phyloP scores from a whole-genome alignment of 345 rosid genomes.

The Erodium maritimum region DNA sequence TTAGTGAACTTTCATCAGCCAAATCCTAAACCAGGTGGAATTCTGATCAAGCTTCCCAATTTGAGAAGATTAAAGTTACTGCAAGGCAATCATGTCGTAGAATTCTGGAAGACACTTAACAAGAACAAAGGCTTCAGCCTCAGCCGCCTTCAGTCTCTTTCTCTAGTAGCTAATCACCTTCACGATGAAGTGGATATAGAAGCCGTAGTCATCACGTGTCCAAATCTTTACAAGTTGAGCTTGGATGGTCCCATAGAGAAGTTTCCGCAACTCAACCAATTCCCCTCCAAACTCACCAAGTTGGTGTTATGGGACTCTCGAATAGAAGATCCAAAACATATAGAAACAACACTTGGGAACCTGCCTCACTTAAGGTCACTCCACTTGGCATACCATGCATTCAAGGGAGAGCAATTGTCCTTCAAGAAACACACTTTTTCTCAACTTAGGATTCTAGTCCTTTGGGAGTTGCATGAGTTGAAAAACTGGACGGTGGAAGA shows the following conservation, averaged over 20 bases:
- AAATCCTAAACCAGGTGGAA: neutral
- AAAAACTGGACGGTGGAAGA: constrained; percentile 23
- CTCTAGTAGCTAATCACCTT: too few relatives aligned
- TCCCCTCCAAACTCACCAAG: constrained; percentile 23
- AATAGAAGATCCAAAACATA: constrained; percentile 25
- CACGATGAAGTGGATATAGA: neutral
- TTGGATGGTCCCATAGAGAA: constrained; percentile 7
- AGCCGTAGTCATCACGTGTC: neutral
- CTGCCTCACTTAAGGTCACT: constrained; percentile 22
- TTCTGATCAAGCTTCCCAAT: constrained; percentile 5
- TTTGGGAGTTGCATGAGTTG: constrained; percentile 6
- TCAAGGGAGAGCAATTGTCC: constrained; percentile 19
- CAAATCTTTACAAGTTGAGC: constrained; percentile 1
- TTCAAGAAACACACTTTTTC: constrained; percentile 19
- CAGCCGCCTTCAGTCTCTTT: neutral
- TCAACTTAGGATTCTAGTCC: constrained; percentile 15
- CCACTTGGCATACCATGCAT: constrained; percentile 10
- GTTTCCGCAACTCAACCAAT: constrained; percentile 16
- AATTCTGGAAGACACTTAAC: neutral
- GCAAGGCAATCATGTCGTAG: fast-evolving
- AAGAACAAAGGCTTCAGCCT: constrained; percentile 2
- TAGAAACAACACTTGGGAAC: constrained; percentile 26
- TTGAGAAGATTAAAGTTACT: constrained; percentile 7
- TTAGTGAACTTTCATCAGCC: constrained; percentile 11
- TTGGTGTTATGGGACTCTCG: constrained; percentile 18